Base-by-base conservation (phyloP, 2,329 filamentous ascomycete species). In the Claviceps fusiformis region DNA sequence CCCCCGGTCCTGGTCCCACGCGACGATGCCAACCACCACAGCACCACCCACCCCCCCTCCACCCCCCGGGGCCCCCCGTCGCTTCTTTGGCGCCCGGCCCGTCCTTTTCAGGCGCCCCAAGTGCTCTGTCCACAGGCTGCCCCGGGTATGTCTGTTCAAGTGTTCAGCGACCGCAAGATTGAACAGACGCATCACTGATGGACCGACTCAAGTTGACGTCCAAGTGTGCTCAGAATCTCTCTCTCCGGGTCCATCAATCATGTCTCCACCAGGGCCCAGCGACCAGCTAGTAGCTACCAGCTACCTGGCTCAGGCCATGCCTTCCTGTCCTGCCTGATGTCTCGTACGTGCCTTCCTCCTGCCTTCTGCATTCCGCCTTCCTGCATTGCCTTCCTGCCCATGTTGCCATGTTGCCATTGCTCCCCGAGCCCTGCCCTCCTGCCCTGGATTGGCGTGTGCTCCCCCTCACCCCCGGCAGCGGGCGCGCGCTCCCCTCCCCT, bases 331-430 rank as follows among this genome's bases (percentile, higher is more conserved):
- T 29, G 2, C 50, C 17, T 19, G 2, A 39, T 44, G 27, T 43
- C 5, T 33, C 5, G 9, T 27, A 11, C 8, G 31, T 43, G n/a
- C 43, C 44, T 45, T 39, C 43, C 13, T 43, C 31, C 17, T 45
- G 35, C 49, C 48, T 48, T 57, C 49, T 37, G 35, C 35, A 37
- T 37, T 11, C 35, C 35, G 35, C 35, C 35, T 37, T 37, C 41
- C 43, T 45, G 43, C 43, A 45, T 45, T 45, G 55, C 45, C 45
- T 55, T 33, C 45, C 46, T 44, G 50, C 54, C 54, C 50, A 46
- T 51, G 43, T 27, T 45, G 19, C 43, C 43, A 45, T 45, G 43
- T 19, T 44, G 41, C 43, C 43, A 45, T 41, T n/a, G 39, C 45
- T 54, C 35, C 24, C 35, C 24, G 43, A 45, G 43, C 43, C 43